Evolutionary conservation across 129 eudicot species (phyloP), one percentile per base, ranked within the genome.

Genomic region (Dittrichia graveolens): DNA sequence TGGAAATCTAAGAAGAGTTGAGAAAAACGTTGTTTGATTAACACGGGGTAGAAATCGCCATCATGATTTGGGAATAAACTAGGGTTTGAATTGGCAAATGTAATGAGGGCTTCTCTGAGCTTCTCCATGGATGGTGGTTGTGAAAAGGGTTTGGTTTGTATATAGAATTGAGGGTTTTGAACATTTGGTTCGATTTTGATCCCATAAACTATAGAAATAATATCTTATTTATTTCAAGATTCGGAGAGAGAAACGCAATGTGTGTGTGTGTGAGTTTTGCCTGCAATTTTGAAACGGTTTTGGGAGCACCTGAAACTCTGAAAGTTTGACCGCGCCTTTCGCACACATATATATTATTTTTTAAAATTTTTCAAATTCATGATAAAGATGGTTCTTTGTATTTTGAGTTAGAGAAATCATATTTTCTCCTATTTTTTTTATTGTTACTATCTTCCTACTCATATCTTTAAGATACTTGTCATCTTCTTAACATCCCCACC

Each of bases 31-130:
- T 78, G 77, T 44, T 78, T 50, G 66, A 78, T 78, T 38, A 71
- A 34, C 47, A 39, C 1, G 5, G 71, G 53, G 65, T 53, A 53
- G 38, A 63, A 24, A 56, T 46, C 24, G 13, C 10, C 4, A 43
- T 45, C 75, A 13, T 44, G 31, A n/a, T 62, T 55, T 61, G 34
- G 77, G 72, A 62, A 70, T 35, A 78, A 53, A 62, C 18, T 78
- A 71, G 77, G 82, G 80, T 75, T 75, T 53, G 84, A 63, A 42
- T 75, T 14, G 2, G 80, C 61, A 39, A 80, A 68, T 53, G 69
- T 43, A 37, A 74, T 60, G 41, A 80, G 80, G 71, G 72, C 73
- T 49, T 75, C 72, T 75, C 64, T 69, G n/a, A 80, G 60, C 46
- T 61, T 75, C 47, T 75, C 68, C 84, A 80, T 80, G 71, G 41